A percentile compares a stretch with the other conserved stretches of the same genome.
Evolutionary conservation across 352 stramenopile genomes (phyloP).

Genomic region (Pythium phragmitis): DNA sequence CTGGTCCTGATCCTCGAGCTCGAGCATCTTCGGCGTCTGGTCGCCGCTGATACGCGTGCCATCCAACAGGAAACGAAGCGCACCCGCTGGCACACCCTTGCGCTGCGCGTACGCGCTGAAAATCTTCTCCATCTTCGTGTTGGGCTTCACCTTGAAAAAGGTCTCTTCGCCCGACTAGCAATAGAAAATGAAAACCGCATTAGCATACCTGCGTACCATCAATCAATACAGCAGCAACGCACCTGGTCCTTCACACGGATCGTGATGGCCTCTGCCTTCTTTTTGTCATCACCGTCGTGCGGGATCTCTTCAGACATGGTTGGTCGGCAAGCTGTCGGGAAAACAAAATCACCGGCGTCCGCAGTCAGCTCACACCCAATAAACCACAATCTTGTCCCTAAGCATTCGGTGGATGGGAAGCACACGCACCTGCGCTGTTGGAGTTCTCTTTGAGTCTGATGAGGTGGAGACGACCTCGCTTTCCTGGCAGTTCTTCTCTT

Average conservation of each 20-base stretch:
- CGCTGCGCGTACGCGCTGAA: constrained; percentile 95
- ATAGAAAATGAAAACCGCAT: not conserved
- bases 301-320: constrained; percentile 65
- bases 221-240: constrained; percentile 4
- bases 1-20: constrained; percentile 98
- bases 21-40: constrained; percentile 95
- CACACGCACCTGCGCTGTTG: constrained; percentile 7
- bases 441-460: constrained; percentile 15
- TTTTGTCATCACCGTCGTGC: constrained; percentile 77
- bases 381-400: not conserved
- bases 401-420: no score
- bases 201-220: not conserved
- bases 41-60: constrained; percentile 94
- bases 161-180: constrained; percentile 92
- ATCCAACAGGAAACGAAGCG: constrained; percentile 96
- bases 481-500: constrained; percentile 18
- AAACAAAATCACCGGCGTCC: not conserved
- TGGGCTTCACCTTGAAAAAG: constrained; percentile 99
- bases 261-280: constrained; percentile 86
- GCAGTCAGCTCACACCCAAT: not conserved
- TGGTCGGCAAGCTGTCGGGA: not conserved
- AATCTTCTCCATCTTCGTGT: constrained; percentile 98
- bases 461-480: constrained; percentile 7
- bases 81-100: constrained; percentile 89
- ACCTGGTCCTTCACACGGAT: constrained; percentile 88